Conservation (phyloP, 768 basidiomycete genomes). For the Trametes punicea region DNA sequence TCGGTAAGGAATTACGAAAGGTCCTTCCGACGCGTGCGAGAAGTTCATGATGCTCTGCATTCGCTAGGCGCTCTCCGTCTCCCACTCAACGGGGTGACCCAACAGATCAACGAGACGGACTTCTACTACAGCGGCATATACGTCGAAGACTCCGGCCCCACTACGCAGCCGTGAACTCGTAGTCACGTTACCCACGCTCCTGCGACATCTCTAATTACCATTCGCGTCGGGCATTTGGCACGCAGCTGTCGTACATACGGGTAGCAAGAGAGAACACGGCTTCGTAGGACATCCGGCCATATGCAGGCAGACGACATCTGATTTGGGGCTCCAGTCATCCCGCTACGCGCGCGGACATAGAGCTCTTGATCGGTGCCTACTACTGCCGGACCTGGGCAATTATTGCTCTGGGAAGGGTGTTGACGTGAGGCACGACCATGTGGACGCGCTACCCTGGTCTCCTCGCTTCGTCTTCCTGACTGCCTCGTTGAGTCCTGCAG, state of each 20-base stretch:
- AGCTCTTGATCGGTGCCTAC: not conserved
- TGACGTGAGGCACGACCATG: constrained; percentile 2
- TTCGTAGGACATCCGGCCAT: not conserved
- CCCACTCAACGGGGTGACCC: constrained; percentile 18
- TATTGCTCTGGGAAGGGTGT: not conserved
- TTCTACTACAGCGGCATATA: constrained; percentile 22
- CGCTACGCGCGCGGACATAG: not conserved
- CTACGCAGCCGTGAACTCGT: constrained; percentile 21
- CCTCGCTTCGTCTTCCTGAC: not conserved
- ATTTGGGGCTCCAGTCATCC: not conserved
- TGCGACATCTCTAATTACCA: not conserved
- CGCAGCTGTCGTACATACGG: not conserved
- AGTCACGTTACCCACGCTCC: too few species aligned
- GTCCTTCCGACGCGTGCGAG: not conserved
- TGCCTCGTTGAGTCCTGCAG: not conserved
- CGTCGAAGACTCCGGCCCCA: constrained; percentile 24
- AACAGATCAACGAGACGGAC: constrained; percentile 22
- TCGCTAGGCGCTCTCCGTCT: constrained; percentile 21
- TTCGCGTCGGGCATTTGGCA: not conserved
- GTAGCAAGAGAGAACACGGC: not conserved
- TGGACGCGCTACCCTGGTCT: not conserved
- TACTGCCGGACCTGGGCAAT: not conserved
- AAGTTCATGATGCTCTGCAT: not conserved
- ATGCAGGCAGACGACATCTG: not conserved
- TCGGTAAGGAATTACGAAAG: constrained; percentile 12